A percentile compares a stretch with the other conserved stretches of the same genome.
These are phyloP conservation scores for Penicillium verhagenii DNA, from an alignment of 495 filamentous ascomycete genomes.

Conservation along the genomic window DNA sequence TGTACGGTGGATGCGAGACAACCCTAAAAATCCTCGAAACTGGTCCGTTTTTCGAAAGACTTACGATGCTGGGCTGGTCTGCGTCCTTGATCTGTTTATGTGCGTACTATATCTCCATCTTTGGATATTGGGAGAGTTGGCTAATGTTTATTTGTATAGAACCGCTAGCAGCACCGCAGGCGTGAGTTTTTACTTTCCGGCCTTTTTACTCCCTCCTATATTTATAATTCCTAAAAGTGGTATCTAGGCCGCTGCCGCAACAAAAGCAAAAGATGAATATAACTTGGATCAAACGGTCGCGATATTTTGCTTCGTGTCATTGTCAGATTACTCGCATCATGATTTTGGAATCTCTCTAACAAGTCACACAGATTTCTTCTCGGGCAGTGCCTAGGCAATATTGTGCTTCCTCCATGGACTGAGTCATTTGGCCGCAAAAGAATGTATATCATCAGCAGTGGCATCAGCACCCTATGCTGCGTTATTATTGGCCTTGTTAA, in stretches of 20 bases:
- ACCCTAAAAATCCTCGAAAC: conserved; percentile 41
- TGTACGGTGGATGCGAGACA: conserved; percentile 36
- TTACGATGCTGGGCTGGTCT: conserved; percentile 35
- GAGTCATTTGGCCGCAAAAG: conserved; percentile 52
- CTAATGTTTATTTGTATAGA: conserved; percentile 21
- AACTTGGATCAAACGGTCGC: conserved; percentile 25
- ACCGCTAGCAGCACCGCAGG: conserved; percentile 43
- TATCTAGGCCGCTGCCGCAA: conserved; percentile 33
- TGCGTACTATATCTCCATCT: conserved; percentile 12
- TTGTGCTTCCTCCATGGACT: conserved; percentile 52
- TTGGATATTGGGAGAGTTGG: background rate
- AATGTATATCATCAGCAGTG: conserved; percentile 48
- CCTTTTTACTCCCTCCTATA: background rate
- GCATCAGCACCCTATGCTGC: conserved; percentile 42
- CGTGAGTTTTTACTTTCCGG: conserved; percentile 19
- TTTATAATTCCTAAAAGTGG: background rate
- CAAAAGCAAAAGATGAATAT: conserved; percentile 33
- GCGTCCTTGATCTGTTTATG: conserved; percentile 44
- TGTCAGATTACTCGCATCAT: conserved; percentile 19
- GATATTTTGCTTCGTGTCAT: conserved; percentile 41
- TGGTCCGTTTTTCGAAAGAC: conserved; percentile 35
- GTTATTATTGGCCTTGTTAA: conserved; percentile 40
- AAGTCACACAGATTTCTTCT: conserved; percentile 42
- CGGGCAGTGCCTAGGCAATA: conserved; percentile 49
- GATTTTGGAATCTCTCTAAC: background rate